These are phyloP conservation scores for Phalaenopsis hybrid DNA, from an alignment of 116 monocot genomes.

Conservation along the genomic window DNA sequence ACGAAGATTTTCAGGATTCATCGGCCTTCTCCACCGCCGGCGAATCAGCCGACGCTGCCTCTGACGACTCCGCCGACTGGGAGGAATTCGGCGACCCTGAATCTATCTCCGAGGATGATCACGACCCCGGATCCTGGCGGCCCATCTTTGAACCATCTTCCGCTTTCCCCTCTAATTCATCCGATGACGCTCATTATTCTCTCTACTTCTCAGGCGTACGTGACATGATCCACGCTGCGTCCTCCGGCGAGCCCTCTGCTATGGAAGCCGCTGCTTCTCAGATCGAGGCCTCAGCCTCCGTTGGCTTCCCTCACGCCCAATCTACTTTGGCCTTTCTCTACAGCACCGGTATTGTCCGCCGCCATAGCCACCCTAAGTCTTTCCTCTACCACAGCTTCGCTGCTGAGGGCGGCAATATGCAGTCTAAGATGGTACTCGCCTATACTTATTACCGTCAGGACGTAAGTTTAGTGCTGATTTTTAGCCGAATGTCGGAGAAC, in stretches of 20 bases:
- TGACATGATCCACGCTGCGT: conserved; percentile 46
- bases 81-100: conserved; percentile 58
- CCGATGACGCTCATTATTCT: conserved; percentile 11
- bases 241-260: conserved; percentile 37
- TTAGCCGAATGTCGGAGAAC: background rate
- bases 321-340: conserved; percentile 62
- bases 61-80: conserved; percentile 46
- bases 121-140: conserved; percentile 66
- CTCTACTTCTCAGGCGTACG: conserved; percentile 48
- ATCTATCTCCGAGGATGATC: conserved; percentile 26
- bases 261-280: conserved; percentile 49
- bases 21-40: conserved; percentile 10
- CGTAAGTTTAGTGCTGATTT: conserved; percentile 18
- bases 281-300: conserved; percentile 37
- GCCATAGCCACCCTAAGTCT: conserved; percentile 35
- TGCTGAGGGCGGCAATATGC: conserved; percentile 57
- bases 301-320: conserved; percentile 62
- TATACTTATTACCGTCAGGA: conserved; percentile 78
- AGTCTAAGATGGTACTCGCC: conserved; percentile 88
- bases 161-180: conserved; percentile 7
- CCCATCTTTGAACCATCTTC: conserved; percentile 47
- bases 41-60: conserved; percentile 12
- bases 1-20: conserved; percentile 39
- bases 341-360: conserved; percentile 36
- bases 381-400: conserved; percentile 75